Evolutionary conservation across 176 grass and related monocot genomes (phyloP).

Genomic region (Alloteropsis semialata): DNA sequence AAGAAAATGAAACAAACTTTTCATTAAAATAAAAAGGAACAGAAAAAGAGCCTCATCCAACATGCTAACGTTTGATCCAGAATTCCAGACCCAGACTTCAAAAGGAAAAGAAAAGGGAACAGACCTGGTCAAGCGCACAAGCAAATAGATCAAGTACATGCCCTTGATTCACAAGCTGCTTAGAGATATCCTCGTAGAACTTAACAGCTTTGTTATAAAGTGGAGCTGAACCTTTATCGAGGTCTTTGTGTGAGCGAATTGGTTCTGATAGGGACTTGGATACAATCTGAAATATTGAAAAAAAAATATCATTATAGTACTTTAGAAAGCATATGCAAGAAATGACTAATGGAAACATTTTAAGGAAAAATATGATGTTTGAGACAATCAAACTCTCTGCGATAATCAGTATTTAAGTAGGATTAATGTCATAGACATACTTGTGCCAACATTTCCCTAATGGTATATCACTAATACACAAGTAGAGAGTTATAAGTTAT

Average conservation of each 20-base stretch:
- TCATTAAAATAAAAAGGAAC: neutral
- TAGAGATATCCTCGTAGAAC: conserved; percentile 77
- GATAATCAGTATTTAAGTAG: neutral
- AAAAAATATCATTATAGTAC: conserved; percentile 21
- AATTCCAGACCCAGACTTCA: neutral
- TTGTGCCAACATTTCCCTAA: neutral
- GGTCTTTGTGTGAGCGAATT: conserved; percentile 92
- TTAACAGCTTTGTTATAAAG: conserved; percentile 85
- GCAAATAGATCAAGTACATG: conserved; percentile 95
- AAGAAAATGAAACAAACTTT: neutral
- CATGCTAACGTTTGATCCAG: neutral
- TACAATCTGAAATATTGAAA: conserved; percentile 70
- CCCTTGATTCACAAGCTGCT: conserved; percentile 96
- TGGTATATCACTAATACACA: neutral
- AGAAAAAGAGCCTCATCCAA: neutral
- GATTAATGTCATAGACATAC: neutral
- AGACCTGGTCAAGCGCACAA: conserved; percentile 89
- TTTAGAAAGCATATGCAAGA: neutral
- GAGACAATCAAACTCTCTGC: neutral
- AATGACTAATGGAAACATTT: neutral
- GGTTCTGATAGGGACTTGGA: conserved; percentile 76
- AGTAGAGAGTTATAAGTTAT: neutral
- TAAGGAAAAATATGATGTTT: neutral
- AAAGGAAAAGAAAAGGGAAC: neutral
- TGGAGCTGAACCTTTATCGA: conserved; percentile 69